Evolutionary conservation across 2,329 filamentous ascomycete species (phyloP).

Genomic region (Aspergillus spinulosporus): DNA sequence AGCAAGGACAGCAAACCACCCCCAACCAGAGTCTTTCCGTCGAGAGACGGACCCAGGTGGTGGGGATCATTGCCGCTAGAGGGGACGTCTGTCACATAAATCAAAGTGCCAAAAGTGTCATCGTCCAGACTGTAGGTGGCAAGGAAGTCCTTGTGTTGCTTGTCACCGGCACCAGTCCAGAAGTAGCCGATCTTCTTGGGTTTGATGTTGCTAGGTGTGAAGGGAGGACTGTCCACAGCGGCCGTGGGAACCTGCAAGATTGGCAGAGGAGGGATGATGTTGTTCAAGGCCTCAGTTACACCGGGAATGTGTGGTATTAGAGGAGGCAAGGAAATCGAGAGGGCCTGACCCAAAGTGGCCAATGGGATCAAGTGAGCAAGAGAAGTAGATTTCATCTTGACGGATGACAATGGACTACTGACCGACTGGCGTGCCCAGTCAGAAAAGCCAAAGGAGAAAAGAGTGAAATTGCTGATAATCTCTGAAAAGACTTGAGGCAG

Average conservation of each 20-base stretch:
- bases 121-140: constrained; percentile 33
- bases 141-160: constrained; percentile 49
- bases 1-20: constrained; percentile 48
- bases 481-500: constrained; percentile 12
- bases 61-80: constrained; percentile 62
- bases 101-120: constrained; percentile 62
- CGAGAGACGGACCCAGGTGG: constrained; percentile 56
- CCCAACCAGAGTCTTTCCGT: constrained; percentile 60
- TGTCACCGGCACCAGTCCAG: constrained; percentile 63
- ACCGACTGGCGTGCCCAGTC: too few relatives aligned
- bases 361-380: constrained; percentile 13
- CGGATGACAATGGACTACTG: too few relatives aligned
- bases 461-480: constrained; percentile 4
- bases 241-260: constrained; percentile 61
- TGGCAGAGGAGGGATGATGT: constrained; percentile 55
- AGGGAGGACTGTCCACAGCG: constrained; percentile 42
- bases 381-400: constrained; percentile 7
- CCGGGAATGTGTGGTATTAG: constrained; percentile 61
- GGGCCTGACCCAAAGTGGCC: constrained; percentile 23
- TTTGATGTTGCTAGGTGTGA: constrained; percentile 56
- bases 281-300: constrained; percentile 57
- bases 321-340: constrained; percentile 46
- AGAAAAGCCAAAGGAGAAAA: background rate
- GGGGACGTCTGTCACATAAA: constrained; percentile 60
- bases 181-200: constrained; percentile 68